Percentiles rank a stretch among this genome's conserved stretches.
Conservation (phyloP, 2,329 filamentous ascomycete species). For the Trichoderma arundinaceum region DNA sequence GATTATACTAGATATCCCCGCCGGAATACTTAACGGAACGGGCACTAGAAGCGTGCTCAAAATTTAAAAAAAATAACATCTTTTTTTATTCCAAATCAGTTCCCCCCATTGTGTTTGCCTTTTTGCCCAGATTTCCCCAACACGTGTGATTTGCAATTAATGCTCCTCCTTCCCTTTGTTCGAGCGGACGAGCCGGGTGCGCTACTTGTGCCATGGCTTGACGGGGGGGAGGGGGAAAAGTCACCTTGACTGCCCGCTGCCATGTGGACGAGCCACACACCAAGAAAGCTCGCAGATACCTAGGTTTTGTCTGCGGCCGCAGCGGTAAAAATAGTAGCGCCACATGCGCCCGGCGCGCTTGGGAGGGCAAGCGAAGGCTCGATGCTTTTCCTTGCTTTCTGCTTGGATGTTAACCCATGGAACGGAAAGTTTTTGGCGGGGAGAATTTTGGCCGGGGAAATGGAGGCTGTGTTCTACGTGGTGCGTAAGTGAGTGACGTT, state of each 20-base stretch:
- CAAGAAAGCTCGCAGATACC: background rate
- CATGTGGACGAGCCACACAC: conserved; percentile 23
- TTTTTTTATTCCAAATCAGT: background rate
- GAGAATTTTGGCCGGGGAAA: conserved; percentile 1
- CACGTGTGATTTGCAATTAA: background rate
- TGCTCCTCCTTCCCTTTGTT: background rate
- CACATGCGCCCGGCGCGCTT: conserved; percentile 17
- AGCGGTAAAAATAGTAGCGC: conserved; percentile 24
- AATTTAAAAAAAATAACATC: conserved; percentile 15
- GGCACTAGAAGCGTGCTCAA: conserved; percentile 24
- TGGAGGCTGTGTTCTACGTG: background rate
- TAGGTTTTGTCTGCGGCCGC: conserved; percentile 19
- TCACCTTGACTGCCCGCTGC: conserved; percentile 4
- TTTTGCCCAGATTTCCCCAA: background rate
- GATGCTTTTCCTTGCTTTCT: conserved; percentile 3
- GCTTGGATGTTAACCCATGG: background rate
- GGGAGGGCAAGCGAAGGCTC: conserved; percentile 19
- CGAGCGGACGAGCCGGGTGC: conserved; percentile 16
- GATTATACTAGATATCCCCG: conserved; percentile 32
- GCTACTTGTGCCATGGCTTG: conserved; percentile 18
- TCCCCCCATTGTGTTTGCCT: background rate
- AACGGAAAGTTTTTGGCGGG: conserved; percentile 21
- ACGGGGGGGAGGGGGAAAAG: no score
- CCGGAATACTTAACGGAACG: conserved; percentile 24
- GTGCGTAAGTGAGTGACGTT: no score